Evolutionary conservation across 495 filamentous ascomycete genomes (phyloP).

Genomic region (Penicillium diatomitis): DNA sequence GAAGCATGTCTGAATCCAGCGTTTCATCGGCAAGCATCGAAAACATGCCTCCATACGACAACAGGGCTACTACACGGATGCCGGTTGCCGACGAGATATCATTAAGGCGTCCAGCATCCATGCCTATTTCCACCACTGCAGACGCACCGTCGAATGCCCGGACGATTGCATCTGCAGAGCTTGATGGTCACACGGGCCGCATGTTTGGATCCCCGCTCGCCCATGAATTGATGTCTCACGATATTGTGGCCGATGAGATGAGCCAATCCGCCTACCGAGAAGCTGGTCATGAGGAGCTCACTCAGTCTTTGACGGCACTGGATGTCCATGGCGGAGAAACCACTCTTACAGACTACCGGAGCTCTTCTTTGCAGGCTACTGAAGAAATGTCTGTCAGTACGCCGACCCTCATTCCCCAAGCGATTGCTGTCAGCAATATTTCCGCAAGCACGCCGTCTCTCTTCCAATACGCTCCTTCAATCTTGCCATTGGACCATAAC

Average conservation of each 20-base stretch:
- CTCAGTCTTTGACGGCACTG: constrained; percentile 10
- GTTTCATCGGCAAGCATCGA: constrained; percentile 9
- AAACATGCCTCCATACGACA: constrained; percentile 23
- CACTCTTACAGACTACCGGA: constrained; percentile 19
- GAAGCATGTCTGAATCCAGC: neutral
- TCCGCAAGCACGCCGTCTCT: constrained; percentile 12
- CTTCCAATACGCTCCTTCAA: constrained; percentile 11
- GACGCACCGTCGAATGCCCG: constrained; percentile 15
- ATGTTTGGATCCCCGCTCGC: constrained; percentile 25
- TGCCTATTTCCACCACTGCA: constrained; percentile 8
- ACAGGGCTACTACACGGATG: constrained; percentile 15
- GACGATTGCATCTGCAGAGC: constrained; percentile 27
- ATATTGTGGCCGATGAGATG: constrained; percentile 21
- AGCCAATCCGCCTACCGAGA: constrained; percentile 32
- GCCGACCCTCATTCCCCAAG: constrained; percentile 16
- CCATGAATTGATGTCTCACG: constrained; percentile 14
- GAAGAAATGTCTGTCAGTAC: constrained; percentile 24
- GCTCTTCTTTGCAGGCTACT: constrained; percentile 11
- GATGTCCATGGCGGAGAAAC: constrained; percentile 19
- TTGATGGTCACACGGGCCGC: constrained; percentile 20
- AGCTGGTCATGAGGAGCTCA: constrained; percentile 15
- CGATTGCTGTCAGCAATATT: constrained; percentile 3
- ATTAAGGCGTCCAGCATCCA: constrained; percentile 17
- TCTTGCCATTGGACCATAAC: constrained; percentile 24
- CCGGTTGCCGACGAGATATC: constrained; percentile 7